These are phyloP conservation scores for Wickerhamiella occidentalis DNA, from an alignment of 805 yeast genomes.

Conservation along the genomic window DNA sequence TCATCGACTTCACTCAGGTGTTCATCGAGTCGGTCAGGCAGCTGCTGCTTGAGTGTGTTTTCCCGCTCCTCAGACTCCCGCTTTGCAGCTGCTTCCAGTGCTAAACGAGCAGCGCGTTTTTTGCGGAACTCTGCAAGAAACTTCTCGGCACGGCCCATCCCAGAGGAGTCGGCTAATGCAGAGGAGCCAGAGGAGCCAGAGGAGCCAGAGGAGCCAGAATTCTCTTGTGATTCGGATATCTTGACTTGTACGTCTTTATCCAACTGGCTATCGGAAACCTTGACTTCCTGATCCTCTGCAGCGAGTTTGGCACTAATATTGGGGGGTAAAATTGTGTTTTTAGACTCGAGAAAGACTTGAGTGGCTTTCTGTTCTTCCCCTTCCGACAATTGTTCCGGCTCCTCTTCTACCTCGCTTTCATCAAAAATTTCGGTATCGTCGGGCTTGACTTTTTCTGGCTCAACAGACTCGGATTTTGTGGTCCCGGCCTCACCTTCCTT, in stretches of 20 bases:
- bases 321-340: neutral
- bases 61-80: constrained; percentile 16
- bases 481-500: too few relatives aligned
- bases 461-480: constrained; percentile 7
- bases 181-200: neutral
- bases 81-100: constrained; percentile 13
- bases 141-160: constrained; percentile 20
- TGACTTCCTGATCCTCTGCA: constrained; percentile 14
- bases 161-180: constrained; percentile 6
- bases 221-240: neutral
- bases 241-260: constrained; percentile 4
- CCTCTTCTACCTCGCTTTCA: constrained; percentile 8
- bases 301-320: neutral
- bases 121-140: constrained; percentile 19
- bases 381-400: neutral
- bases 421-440: neutral
- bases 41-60: constrained; percentile 39
- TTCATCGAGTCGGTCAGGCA: constrained; percentile 26
- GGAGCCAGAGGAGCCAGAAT: neutral
- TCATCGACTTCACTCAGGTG: constrained; percentile 70
- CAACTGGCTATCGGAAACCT: constrained; percentile 7
- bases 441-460: constrained; percentile 8
- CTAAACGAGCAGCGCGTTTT: constrained; percentile 18
- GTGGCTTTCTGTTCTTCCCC: neutral
- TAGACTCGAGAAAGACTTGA: neutral